phyloP scores from a whole-genome alignment of 2,329 filamentous ascomycete species.

The Penicillium occitanis region DNA sequence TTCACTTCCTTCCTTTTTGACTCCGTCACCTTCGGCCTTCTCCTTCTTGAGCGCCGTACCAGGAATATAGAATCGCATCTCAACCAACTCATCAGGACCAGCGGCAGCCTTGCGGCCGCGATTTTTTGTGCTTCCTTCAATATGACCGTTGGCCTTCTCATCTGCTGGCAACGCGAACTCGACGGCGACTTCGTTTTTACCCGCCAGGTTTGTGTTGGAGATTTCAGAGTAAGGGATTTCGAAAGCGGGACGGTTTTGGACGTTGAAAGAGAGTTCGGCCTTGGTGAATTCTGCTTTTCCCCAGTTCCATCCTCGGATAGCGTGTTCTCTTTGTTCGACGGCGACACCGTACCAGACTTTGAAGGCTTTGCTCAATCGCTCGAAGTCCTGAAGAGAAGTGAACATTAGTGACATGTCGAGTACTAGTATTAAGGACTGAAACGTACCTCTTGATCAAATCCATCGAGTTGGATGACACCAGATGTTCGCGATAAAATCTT shows the following conservation, averaged over 20 bases:
- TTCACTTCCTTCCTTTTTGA: conserved; percentile 69
- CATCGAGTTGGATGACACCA: conserved; percentile 88
- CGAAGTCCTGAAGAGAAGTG: conserved; percentile 64
- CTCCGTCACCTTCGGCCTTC: conserved; percentile 62
- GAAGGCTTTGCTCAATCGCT: conserved; percentile 87
- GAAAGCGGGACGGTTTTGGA: conserved; percentile 93
- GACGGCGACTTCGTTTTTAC: conserved; percentile 95
- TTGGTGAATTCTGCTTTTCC: conserved; percentile 97
- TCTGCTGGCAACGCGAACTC: conserved; percentile 81
- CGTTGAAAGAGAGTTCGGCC: conserved; percentile 91
- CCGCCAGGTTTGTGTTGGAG: conserved; percentile 94
- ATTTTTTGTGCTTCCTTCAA: conserved; percentile 67
- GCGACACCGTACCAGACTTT: conserved; percentile 97
- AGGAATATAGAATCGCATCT: conserved; percentile 99
- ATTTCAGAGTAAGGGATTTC: conserved; percentile 97
- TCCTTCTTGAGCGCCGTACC: conserved; percentile 74
- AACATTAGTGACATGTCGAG: conserved; percentile 4
- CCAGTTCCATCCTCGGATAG: conserved; percentile 98
- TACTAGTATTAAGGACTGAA: background rate
- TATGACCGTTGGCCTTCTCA: conserved; percentile 67
- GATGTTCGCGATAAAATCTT: conserved; percentile 84
- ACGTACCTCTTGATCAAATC: conserved; percentile 80
- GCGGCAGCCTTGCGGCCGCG: conserved; percentile 88
- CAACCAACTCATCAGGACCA: conserved; percentile 87
- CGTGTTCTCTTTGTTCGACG: conserved; percentile 89